phyloP scores from a whole-genome alignment of 148 eudicot genomes.

The Spergularia bocconei region DNA sequence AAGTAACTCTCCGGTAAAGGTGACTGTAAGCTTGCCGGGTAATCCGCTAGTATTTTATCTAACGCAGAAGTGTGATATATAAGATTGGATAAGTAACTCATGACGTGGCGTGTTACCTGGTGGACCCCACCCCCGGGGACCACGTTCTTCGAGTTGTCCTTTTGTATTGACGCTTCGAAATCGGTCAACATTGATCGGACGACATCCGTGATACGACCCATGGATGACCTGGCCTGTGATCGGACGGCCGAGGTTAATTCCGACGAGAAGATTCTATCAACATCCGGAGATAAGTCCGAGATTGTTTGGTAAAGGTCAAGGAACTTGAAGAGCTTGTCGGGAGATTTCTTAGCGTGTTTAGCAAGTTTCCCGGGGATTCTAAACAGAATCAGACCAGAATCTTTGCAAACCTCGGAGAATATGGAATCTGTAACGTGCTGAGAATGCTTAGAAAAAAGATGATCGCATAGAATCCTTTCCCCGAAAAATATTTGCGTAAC shows the following conservation, averaged over 20 bases:
- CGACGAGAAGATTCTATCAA: slow-evolving; percentile 51
- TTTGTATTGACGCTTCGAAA: slow-evolving; percentile 50
- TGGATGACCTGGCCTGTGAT: slow-evolving; percentile 35
- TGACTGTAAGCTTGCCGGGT: slow-evolving; percentile 29
- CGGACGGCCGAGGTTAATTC: slow-evolving; percentile 39
- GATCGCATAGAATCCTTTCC: slow-evolving; percentile 64
- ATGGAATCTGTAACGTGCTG: slow-evolving; percentile 44
- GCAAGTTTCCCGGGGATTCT: slow-evolving; percentile 54
- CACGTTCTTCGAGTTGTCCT: slow-evolving; percentile 42
- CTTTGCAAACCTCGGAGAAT: slow-evolving; percentile 57
- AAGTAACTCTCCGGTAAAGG: slow-evolving; percentile 49
- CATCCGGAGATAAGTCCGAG: slow-evolving; percentile 35
- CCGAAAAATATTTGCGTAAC: slow-evolving; percentile 49
- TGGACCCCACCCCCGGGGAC: slow-evolving; percentile 56
- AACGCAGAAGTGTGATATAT: slow-evolving; percentile 44
- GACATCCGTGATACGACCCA: slow-evolving; percentile 41
- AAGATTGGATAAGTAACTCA: slow-evolving; percentile 45
- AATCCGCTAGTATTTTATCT: slow-evolving; percentile 45
- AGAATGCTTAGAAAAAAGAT: slow-evolving; percentile 42
- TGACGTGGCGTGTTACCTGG: slow-evolving; percentile 50
- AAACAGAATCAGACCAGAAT: slow-evolving; percentile 42
- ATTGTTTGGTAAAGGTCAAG: slow-evolving; percentile 63
- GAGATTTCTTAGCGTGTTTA: slow-evolving; percentile 55
- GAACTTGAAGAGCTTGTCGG: slow-evolving; percentile 53
- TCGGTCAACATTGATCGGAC: slow-evolving; percentile 37